Base-by-base conservation (phyloP, 2,329 filamentous ascomycete species). In the Arthrobotrys sinensis region DNA sequence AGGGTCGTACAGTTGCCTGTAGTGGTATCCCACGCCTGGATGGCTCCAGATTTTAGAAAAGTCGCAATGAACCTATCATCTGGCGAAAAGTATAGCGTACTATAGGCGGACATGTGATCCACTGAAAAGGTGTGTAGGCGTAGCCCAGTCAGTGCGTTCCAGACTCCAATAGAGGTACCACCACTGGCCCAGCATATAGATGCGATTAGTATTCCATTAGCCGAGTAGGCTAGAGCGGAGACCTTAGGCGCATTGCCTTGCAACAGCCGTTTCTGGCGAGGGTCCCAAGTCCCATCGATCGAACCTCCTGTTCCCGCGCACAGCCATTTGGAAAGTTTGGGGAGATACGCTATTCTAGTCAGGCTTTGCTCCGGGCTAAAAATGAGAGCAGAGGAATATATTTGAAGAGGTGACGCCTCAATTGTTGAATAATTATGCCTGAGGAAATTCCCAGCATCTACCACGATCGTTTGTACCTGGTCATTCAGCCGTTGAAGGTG, bases 361-460 rank as follows among this genome's bases (percentile, higher is more conserved):
- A 68, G 2, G 32, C 65, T 68, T 36, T 45, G 53, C 12, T 7
- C 14, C 8, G 65, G 65, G n/a, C 14, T 19, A 12, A 68, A 68
- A 10, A 28, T 45, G 4, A 68, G n/a, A 8, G 36, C 46, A 7
- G 65, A 57, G 14, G 19, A 40, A 68, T 68, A 68, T 38, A 68
- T 19, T 16, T 68, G 65, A 10, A 68, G 28, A 16, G 65, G 65
- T 16, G 32, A 16, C 3, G 11, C 12, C 14, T 68, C 28, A 28
- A 68, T 68, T 7, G 32, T 8, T 19, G 19, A 32, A 11, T 8
- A 19, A 21, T 45, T 68, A 4, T 32, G 32, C 11, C 32, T 19
- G 14, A 68, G 4, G n/a, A 68, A 68, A 2, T 60, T 45, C 8
- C 16, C 16, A 21, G 53, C 65, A 38, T 55, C 19, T 24, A 57